phyloP scores from a whole-genome alignment of 768 basidiomycete species.

The Dacryopinax spathularia region DNA sequence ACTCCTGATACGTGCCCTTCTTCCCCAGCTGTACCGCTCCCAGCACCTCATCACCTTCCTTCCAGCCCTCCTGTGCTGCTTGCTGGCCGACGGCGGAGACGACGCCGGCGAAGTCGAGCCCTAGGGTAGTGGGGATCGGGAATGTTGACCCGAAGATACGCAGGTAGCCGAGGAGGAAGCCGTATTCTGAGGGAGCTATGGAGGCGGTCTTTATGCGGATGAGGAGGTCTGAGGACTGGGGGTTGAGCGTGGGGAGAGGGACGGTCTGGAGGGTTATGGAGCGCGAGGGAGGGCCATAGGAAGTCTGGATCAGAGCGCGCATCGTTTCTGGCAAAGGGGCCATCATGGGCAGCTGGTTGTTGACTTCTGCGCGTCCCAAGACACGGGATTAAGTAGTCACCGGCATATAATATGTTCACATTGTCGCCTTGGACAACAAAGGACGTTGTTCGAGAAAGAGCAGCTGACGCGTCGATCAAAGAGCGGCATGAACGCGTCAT shows the following conservation, averaged over 20 bases:
- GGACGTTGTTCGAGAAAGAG: no score
- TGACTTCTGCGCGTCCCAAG: no score
- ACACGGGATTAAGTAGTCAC: no score
- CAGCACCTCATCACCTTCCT: constrained; percentile 5
- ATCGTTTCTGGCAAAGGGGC: no score
- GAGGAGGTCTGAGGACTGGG: background rate
- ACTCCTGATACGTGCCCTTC: background rate
- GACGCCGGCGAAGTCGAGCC: background rate
- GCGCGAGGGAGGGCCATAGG: background rate
- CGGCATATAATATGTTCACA: no score
- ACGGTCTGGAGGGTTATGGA: background rate
- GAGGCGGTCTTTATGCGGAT: background rate
- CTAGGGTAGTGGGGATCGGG: background rate
- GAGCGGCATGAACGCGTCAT: no score
- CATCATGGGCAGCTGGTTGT: no score
- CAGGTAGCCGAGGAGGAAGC: constrained; percentile 4
- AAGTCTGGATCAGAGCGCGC: background rate
- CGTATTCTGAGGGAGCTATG: background rate
- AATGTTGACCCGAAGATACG: constrained; percentile 8
- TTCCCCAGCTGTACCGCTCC: constrained; percentile 13
- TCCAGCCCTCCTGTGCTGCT: background rate
- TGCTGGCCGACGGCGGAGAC: constrained; percentile 8
- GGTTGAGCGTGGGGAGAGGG: background rate
- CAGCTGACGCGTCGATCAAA: no score
- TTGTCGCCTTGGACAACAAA: no score